These are phyloP conservation scores for Leishmania martiniquensis DNA, from an alignment of 208 protist genomes.

Conservation along the genomic window DNA sequence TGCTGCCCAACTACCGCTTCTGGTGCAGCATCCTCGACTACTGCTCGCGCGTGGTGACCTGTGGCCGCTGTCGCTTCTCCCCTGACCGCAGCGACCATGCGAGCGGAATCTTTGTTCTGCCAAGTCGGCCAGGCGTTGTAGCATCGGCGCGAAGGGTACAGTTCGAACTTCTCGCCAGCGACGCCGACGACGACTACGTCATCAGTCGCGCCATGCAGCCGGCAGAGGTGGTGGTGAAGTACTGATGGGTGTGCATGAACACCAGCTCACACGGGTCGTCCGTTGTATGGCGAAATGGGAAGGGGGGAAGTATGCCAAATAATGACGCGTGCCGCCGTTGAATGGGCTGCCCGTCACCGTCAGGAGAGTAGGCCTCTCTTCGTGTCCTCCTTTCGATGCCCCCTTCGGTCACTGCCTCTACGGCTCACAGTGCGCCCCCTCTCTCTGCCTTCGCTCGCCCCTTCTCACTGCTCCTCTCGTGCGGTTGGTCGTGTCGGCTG, in stretches of 20 bases:
- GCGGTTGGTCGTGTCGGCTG: no score
- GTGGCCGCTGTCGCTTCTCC: slow-evolving; percentile 35
- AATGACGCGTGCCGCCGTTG: no score
- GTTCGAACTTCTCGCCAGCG: slow-evolving; percentile 60
- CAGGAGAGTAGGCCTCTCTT: neutral
- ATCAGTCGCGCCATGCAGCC: slow-evolving; percentile 42
- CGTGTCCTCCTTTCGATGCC: neutral
- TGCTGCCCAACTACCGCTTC: slow-evolving; percentile 82
- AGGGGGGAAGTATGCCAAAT: neutral
- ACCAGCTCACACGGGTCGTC: neutral
- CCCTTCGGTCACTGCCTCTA: no score
- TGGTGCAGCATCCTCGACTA: slow-evolving; percentile 46
- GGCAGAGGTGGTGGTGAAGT: slow-evolving; percentile 48
- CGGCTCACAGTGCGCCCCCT: no score
- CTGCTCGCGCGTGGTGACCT: slow-evolving; percentile 46
- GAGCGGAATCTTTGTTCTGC: slow-evolving; percentile 26
- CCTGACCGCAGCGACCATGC: slow-evolving; percentile 9
- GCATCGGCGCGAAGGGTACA: slow-evolving; percentile 31
- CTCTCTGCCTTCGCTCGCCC: no score
- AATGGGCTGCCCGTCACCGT: neutral
- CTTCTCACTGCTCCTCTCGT: no score
- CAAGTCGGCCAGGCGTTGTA: slow-evolving; percentile 24
- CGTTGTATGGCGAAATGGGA: neutral
- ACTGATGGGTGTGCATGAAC: neutral
- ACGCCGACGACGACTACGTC: slow-evolving; percentile 49